Percentiles rank a stretch among this genome's conserved stretches.
Evolutionary conservation across 257 asterid species (phyloP).

Genomic region (Penstemon newberryi): DNA sequence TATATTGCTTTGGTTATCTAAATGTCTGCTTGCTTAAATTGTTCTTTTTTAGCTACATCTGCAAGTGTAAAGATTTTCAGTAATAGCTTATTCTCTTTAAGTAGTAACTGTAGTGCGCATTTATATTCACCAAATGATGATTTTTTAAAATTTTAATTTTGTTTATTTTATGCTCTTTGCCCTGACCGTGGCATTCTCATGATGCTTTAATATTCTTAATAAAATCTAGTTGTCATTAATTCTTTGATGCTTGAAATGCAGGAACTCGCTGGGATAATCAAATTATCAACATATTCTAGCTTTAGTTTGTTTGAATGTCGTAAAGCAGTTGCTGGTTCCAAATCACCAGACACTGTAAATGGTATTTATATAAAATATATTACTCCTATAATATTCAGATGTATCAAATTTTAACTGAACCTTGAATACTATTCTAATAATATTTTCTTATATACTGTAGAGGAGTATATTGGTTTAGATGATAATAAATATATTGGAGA

Average conservation of each 20-base stretch:
- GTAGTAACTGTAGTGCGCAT: too few relatives aligned
- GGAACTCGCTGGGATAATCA: constrained; percentile 98
- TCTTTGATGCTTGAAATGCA: constrained; percentile 33
- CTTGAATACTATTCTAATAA: too few relatives aligned
- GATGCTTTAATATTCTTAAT: constrained; percentile 1
- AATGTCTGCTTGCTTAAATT: not conserved
- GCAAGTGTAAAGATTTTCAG: not conserved
- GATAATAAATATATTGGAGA: constrained; percentile 95
- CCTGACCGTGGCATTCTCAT: not conserved
- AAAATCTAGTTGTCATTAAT: not conserved
- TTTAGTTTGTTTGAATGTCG: constrained; percentile 94
- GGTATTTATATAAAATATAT: constrained; percentile 47
- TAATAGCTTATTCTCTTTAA: too few relatives aligned
- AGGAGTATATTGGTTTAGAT: constrained; percentile 89
- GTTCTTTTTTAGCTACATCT: constrained; percentile 4
- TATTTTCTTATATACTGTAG: constrained; percentile 39
- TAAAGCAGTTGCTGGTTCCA: constrained; percentile 82
- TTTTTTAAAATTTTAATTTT: too few relatives aligned
- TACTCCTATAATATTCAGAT: not conserved
- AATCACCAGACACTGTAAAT: constrained; percentile 84
- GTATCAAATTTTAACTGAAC: not conserved
- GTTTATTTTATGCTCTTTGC: not conserved
- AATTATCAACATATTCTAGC: constrained; percentile 82
- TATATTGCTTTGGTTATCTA: not conserved
- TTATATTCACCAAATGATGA: too few relatives aligned